Base-by-base conservation (phyloP, 371 early-diverging fungal species). In the Fennellomyces sp. region DNA sequence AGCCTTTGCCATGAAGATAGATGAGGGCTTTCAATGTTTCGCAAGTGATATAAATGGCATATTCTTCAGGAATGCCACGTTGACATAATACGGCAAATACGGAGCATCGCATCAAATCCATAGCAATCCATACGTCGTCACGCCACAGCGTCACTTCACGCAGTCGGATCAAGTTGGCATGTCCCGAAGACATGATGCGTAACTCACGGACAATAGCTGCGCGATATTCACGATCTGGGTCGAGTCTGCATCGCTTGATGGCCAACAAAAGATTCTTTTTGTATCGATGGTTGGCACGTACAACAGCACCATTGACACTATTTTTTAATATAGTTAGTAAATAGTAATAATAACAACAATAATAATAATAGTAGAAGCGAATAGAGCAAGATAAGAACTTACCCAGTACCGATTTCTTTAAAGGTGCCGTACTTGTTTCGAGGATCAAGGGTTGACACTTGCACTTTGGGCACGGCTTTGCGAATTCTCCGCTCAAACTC, bases 1-100 rank as follows among this genome's bases (percentile, higher is more conserved):
- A 95, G 49, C 94, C 85, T 66, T 95, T 95, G 26, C 80, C 73
- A 68, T 99, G 99, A 29, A 99, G 82, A 68, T 97, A 99, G 13
- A 76, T 63, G 1, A 99, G 82, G 1, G 97, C 99, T 19, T 85
- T 86, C 17, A 80, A 55, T 23, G 70, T 65, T 50, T 77, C 81
- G 36, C 78, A 70, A 7, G 76, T 66, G 28, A 80, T 77, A 47
- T 72, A 61, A 38, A 80, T 68, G 3, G 78, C 58, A 33, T 68
- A 77, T 30, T 80, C 69, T 60, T 80, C 81, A 25, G 81, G 81
- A 33, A 80, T 77, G 50, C 78, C 81, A n/a, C 78, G 73, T 38
- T 80, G 73, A 48, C 77, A 77, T 1, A 80, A 66, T 3, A 80
- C 73, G 7, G 81, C 77, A 72, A 80, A 80, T 8, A 80, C 81